A percentile compares a stretch with the other conserved stretches of the same genome.
Evolutionary conservation across 306 rosid species (phyloP).

Genomic region (Herpetospermum pedunculosum): DNA sequence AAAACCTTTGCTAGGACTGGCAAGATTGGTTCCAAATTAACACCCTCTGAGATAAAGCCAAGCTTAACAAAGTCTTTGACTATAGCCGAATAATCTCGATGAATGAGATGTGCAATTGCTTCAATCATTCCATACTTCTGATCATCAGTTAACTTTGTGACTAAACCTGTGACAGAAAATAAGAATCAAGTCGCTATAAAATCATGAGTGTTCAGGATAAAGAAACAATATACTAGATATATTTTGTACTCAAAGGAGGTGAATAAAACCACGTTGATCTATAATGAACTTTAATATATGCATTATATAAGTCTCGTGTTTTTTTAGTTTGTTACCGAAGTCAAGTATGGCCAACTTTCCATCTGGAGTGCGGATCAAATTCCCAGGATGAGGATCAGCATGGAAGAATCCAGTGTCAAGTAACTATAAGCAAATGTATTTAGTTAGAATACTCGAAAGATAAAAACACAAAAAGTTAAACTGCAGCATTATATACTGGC

Average conservation of each 20-base stretch:
- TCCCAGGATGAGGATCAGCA: slow-evolving; percentile 99
- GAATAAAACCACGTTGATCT: not conserved
- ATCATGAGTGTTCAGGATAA: not conserved
- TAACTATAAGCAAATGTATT: slow-evolving; percentile 38
- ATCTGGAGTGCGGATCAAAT: slow-evolving; percentile 95
- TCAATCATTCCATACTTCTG: slow-evolving; percentile 98
- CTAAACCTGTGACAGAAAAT: slow-evolving; percentile 63
- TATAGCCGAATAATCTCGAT: slow-evolving; percentile 86
- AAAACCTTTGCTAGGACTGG: slow-evolving; percentile 97
- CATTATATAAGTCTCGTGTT: not conserved
- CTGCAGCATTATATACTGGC: not conserved
- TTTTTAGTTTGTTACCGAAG: slow-evolving; percentile 58
- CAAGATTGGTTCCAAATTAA: slow-evolving; percentile 86
- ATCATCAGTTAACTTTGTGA: slow-evolving; percentile 95
- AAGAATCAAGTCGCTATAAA: not conserved
- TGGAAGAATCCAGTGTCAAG: slow-evolving; percentile 97
- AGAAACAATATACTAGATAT: not conserved
- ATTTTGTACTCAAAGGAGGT: not conserved
- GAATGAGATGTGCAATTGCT: slow-evolving; percentile 96
- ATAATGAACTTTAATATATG: not conserved
- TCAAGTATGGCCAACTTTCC: slow-evolving; percentile 97
- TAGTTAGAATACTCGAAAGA: slow-evolving; percentile 4
- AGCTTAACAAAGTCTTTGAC: slow-evolving; percentile 93
- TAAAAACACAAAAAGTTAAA: not conserved
- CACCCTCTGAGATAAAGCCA: slow-evolving; percentile 86